These are phyloP conservation scores for Ganoderma multipileum DNA, from an alignment of 1,284 basidiomycete genomes.

Conservation along the genomic window DNA sequence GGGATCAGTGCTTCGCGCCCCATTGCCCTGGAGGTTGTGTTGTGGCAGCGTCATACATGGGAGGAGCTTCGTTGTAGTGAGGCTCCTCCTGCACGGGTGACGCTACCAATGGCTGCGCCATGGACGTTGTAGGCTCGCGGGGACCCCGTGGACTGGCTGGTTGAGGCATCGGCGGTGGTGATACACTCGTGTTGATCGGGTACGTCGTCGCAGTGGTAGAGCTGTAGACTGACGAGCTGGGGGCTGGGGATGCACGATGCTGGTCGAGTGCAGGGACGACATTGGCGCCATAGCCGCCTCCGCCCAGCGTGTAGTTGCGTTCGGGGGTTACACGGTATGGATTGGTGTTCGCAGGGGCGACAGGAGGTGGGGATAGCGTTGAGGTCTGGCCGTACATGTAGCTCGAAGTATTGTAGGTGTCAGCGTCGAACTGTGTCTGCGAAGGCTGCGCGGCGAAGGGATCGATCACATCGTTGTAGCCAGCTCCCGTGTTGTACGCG, in stretches of 20 bases:
- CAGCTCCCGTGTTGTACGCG: conserved; percentile 45
- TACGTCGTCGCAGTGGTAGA: conserved; percentile 30
- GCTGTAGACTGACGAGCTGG: conserved; percentile 29
- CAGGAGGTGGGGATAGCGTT: conserved; percentile 32
- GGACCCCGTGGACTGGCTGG: conserved; percentile 32
- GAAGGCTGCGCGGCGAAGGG: conserved; percentile 50
- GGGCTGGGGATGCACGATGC: conserved; percentile 28
- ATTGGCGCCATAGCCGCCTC: conserved; percentile 60
- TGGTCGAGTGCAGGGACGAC: conserved; percentile 45
- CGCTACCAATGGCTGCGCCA: conserved; percentile 24
- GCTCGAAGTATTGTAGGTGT: conserved; percentile 48
- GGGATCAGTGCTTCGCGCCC: conserved; percentile 48
- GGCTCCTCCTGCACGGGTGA: conserved; percentile 34
- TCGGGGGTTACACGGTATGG: conserved; percentile 44
- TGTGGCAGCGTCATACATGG: conserved; percentile 64
- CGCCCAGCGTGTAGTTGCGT: conserved; percentile 64
- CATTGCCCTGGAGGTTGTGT: conserved; percentile 56
- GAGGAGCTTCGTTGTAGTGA: conserved; percentile 62
- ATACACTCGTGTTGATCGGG: conserved; percentile 33
- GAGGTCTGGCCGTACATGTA: conserved; percentile 32
- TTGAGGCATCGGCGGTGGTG: conserved; percentile 19
- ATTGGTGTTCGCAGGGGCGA: conserved; percentile 31
- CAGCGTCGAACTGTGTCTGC: conserved; percentile 46
- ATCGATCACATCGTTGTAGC: conserved; percentile 56
- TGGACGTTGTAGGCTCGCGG: conserved; percentile 21